phyloP scores from a whole-genome alignment of 768 basidiomycete genomes.

The Antrodiella citrinella region DNA sequence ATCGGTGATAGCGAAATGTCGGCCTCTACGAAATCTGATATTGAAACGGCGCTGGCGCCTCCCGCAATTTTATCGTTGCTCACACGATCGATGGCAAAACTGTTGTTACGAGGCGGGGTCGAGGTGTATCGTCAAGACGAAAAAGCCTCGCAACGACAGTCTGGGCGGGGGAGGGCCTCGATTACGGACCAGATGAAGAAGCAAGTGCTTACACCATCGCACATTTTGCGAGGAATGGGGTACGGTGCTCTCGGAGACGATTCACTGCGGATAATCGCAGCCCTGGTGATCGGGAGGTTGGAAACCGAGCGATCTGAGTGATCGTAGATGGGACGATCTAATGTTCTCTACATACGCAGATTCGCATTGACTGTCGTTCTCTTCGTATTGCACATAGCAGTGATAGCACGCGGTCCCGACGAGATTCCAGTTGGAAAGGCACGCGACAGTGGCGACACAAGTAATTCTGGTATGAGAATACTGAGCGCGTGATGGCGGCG shows the following conservation, averaged over 20 bases:
- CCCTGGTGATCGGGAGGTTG: constrained; percentile 18
- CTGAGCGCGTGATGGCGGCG: too few relatives aligned
- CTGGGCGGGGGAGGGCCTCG: not conserved
- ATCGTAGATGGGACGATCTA: not conserved
- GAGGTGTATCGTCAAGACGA: constrained; percentile 26
- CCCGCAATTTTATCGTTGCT: constrained; percentile 29
- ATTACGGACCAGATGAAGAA: constrained; percentile 9
- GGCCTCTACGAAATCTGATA: not conserved
- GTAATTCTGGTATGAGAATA: too few relatives aligned
- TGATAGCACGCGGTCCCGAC: too few relatives aligned
- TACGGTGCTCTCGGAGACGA: constrained; percentile 9
- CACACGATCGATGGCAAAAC: constrained; percentile 25
- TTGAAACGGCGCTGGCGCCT: constrained; percentile 25
- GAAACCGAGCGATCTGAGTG: too few relatives aligned
- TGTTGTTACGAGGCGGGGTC: constrained; percentile 26
- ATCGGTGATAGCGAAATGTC: not conserved
- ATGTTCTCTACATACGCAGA: too few relatives aligned
- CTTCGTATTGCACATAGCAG: too few relatives aligned
- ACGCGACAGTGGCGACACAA: too few relatives aligned
- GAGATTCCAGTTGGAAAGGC: too few relatives aligned
- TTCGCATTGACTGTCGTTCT: too few relatives aligned
- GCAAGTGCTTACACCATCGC: constrained; percentile 30
- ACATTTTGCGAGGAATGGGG: constrained; percentile 31
- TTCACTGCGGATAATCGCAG: constrained; percentile 23
- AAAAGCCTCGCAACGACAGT: not conserved